Conservation (phyloP, 441 rosid species). For the Flueggea neowawraea region DNA sequence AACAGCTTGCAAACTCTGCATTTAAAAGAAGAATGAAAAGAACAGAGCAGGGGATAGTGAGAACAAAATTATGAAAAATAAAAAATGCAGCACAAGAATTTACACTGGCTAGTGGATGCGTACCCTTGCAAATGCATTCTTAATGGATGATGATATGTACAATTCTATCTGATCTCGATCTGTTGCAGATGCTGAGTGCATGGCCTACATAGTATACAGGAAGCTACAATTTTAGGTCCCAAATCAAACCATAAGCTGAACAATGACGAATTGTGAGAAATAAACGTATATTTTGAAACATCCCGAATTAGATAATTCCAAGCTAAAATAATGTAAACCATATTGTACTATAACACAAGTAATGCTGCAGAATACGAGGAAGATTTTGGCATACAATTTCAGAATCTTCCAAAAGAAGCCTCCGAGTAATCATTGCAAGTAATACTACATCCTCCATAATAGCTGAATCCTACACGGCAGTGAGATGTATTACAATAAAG, state of each 20-base stretch:
- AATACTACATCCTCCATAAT: conserved; percentile 77
- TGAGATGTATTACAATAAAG: conserved; percentile 12
- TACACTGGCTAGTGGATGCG: conserved; percentile 16
- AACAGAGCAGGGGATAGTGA: not conserved
- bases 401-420: conserved; percentile 94
- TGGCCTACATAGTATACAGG: conserved; percentile 50
- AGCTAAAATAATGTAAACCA: no score
- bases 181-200: conserved; percentile 49
- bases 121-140: conserved; percentile 82
- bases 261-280: no score
- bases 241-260: conserved; percentile 6
- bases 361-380: not conserved
- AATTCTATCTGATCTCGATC: conserved; percentile 92
- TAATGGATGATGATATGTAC: conserved; percentile 78
- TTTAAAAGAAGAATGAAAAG: conserved; percentile 4
- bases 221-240: conserved; percentile 6
- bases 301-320: no score
- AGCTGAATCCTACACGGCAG: conserved; percentile 53
- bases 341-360: no score
- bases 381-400: conserved; percentile 52
- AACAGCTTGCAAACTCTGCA: conserved; percentile 66
- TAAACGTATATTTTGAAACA: no score
- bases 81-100: not conserved
- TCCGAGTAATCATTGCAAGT: conserved; percentile 82
- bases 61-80: not conserved